phyloP scores from a whole-genome alignment of 768 basidiomycete species.

The Lactarius pseudohatsudake region DNA sequence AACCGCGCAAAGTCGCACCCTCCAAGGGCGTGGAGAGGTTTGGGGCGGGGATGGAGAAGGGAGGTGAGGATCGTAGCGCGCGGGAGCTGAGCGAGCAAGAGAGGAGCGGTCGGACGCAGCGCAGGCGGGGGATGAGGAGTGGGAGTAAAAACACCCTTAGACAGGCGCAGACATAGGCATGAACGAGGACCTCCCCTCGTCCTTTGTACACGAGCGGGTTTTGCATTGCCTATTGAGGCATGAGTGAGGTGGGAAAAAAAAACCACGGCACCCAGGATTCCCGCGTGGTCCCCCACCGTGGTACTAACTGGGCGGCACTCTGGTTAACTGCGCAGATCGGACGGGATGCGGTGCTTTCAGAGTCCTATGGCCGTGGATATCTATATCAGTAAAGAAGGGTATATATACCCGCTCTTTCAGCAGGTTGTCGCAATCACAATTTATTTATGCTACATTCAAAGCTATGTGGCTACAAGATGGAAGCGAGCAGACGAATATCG shows the following conservation, averaged over 20 bases:
- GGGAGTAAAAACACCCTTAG: constrained; percentile 86
- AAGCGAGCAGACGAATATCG: constrained; percentile 15
- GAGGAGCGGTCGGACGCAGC: constrained; percentile 72
- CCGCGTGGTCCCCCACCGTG: constrained; percentile 33
- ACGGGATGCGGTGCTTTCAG: constrained; percentile 16
- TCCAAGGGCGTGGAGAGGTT: constrained; percentile 74
- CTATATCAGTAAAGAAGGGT: not conserved
- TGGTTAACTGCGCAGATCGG: constrained; percentile 33
- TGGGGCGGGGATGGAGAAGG: constrained; percentile 88
- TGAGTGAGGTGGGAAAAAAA: not conserved
- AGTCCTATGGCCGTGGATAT: constrained; percentile 11
- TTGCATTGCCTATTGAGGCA: not conserved
- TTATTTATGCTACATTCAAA: constrained; percentile 16
- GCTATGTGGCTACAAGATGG: constrained; percentile 12
- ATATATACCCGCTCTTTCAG: not conserved
- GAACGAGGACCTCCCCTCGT: not conserved
- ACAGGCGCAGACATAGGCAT: constrained; percentile 27
- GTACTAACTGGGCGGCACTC: constrained; percentile 32
- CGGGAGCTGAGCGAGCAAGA: constrained; percentile 61
- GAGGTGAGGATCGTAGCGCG: constrained; percentile 48
- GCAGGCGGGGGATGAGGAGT: constrained; percentile 78
- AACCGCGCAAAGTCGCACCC: constrained; percentile 34
- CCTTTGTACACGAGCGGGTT: not conserved
- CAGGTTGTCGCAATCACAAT: not conserved
- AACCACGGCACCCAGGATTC: constrained; percentile 31